These are phyloP conservation scores for Sporisorium exsertum DNA, from an alignment of 1,284 basidiomycete genomes.

Conservation along the genomic window DNA sequence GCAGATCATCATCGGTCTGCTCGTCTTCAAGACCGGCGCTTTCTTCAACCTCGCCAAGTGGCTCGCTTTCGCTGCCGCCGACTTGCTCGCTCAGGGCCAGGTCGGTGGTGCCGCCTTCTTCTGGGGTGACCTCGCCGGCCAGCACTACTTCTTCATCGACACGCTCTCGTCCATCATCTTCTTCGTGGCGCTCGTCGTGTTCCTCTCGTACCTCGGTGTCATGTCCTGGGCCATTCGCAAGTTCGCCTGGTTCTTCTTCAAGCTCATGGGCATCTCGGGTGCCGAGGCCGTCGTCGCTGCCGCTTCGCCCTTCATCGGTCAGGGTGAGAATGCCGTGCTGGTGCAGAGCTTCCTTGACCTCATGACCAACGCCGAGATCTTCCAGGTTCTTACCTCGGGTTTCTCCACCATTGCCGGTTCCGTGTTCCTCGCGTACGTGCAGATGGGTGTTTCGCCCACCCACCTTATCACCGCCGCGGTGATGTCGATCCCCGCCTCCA, in stretches of 20 bases:
- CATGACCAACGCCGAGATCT: constrained; percentile 89
- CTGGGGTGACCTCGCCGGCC: constrained; percentile 50
- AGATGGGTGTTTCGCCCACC: constrained; percentile 80
- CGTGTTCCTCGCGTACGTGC: constrained; percentile 85
- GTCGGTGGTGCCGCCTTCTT: constrained; percentile 63
- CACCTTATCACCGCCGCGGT: constrained; percentile 89
- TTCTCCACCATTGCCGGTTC: constrained; percentile 86
- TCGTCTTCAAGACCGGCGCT: constrained; percentile 65
- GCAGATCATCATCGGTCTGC: constrained; percentile 65
- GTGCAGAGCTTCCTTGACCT: constrained; percentile 81
- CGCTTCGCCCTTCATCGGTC: constrained; percentile 87
- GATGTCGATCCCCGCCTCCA: constrained; percentile 93
- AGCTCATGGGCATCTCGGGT: constrained; percentile 78
- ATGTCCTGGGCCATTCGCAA: constrained; percentile 63
- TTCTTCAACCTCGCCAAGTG: constrained; percentile 58
- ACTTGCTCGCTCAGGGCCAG: constrained; percentile 60
- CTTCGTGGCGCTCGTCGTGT: constrained; percentile 75
- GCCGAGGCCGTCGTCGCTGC: constrained; percentile 92
- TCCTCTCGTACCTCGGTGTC: constrained; percentile 73
- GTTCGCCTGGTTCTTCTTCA: constrained; percentile 91
- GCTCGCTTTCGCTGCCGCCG: constrained; percentile 60
- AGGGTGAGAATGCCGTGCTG: constrained; percentile 65
- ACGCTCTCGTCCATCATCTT: constrained; percentile 75
- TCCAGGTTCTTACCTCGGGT: constrained; percentile 89
- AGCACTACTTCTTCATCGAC: constrained; percentile 64